Evolutionary conservation across 1,284 basidiomycete genomes (phyloP).

Genomic region (Anthracocystis walkeri): DNA sequence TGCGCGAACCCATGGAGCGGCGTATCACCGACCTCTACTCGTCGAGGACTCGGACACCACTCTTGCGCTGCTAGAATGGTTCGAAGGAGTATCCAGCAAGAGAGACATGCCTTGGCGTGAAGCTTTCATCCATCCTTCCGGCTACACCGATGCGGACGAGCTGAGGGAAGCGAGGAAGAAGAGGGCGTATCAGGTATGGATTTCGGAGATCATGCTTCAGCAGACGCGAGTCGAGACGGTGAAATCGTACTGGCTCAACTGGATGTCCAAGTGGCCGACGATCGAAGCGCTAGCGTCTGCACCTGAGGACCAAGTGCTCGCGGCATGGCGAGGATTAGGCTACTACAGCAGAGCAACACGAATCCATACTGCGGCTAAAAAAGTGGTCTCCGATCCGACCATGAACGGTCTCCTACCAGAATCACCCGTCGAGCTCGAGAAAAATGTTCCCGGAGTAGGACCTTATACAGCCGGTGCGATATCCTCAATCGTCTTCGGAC

Average conservation of each 20-base stretch:
- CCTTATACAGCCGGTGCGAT: slow-evolving; percentile 79
- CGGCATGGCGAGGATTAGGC: slow-evolving; percentile 66
- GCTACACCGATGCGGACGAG: slow-evolving; percentile 71
- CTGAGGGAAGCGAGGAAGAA: slow-evolving; percentile 71
- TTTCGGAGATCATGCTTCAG: slow-evolving; percentile 96
- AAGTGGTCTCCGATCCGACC: slow-evolving; percentile 50
- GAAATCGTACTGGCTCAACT: slow-evolving; percentile 61
- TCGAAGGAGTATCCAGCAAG: slow-evolving; percentile 74
- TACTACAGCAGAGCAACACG: slow-evolving; percentile 67
- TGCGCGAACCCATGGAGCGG: slow-evolving; percentile 25
- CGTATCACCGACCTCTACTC: slow-evolving; percentile 58
- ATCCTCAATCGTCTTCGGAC: slow-evolving; percentile 64
- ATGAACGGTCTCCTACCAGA: slow-evolving; percentile 81
- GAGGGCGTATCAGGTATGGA: slow-evolving; percentile 77
- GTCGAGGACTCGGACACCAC: slow-evolving; percentile 29
- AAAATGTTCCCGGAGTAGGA: slow-evolving; percentile 87
- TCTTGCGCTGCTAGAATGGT: slow-evolving; percentile 74
- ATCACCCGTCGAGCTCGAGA: slow-evolving; percentile 83
- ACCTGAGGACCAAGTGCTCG: slow-evolving; percentile 71
- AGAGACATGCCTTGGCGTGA: slow-evolving; percentile 90
- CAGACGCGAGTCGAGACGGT: slow-evolving; percentile 78
- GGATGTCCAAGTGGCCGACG: slow-evolving; percentile 65
- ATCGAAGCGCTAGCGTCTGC: slow-evolving; percentile 77
- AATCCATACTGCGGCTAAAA: slow-evolving; percentile 62
- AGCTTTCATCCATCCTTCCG: slow-evolving; percentile 71